These are phyloP conservation scores for Phalaenopsis aphrodite DNA, from an alignment of 106 monocot species.

Conservation along the genomic window DNA sequence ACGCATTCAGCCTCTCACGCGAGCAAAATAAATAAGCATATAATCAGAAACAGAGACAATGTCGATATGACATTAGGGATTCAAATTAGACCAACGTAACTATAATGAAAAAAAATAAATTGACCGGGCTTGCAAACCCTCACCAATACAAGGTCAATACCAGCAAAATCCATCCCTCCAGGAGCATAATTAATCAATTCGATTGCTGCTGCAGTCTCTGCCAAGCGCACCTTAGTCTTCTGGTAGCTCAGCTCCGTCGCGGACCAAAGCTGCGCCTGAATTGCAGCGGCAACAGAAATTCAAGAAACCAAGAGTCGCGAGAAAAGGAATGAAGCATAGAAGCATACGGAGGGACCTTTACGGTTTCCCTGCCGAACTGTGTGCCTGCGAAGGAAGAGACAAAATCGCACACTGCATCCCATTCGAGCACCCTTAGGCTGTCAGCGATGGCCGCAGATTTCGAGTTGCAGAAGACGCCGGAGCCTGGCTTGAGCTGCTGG, in stretches of 20 bases:
- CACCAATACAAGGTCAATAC: slow-evolving; percentile 44
- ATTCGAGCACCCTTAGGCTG: slow-evolving; percentile 67
- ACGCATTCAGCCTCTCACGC: too few species aligned
- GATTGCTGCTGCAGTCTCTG: slow-evolving; percentile 71
- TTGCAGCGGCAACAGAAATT: background rate
- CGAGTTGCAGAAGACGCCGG: slow-evolving; percentile 8
- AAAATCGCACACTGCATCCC: slow-evolving; percentile 67
- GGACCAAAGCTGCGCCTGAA: slow-evolving; percentile 38
- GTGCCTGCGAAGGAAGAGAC: slow-evolving; percentile 83
- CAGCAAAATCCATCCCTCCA: slow-evolving; percentile 54
- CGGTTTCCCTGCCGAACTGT: slow-evolving; percentile 38
- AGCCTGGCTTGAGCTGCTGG: slow-evolving; percentile 11
- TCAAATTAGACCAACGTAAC: background rate
- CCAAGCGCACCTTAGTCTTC: slow-evolving; percentile 48
- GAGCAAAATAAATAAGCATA: too few species aligned
- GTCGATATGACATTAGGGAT: background rate
- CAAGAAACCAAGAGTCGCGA: background rate
- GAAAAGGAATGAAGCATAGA: background rate
- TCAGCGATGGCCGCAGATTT: slow-evolving; percentile 32
- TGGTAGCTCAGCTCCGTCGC: slow-evolving; percentile 44
- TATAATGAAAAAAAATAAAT: background rate
- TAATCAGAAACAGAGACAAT: too few species aligned
- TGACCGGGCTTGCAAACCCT: background rate
- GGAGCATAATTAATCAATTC: slow-evolving; percentile 48
- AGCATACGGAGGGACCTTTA: slow-evolving; percentile 32